Evolutionary conservation across 495 filamentous ascomycete species (phyloP).

Genomic region (Hypoxylon cercidicola): DNA sequence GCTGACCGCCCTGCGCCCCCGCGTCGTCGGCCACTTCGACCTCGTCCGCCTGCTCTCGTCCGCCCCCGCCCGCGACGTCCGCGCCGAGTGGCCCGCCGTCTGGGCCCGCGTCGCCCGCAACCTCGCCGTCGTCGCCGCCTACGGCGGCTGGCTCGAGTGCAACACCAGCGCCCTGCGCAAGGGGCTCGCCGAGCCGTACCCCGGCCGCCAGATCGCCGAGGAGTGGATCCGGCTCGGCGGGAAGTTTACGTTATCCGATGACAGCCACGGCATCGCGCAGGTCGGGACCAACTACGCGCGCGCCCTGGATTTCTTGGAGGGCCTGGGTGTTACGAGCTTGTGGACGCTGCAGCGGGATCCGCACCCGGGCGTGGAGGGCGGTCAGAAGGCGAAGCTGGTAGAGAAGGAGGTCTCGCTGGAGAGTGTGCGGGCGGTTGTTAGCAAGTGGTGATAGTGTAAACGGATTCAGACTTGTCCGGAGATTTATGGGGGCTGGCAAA

Average conservation of each 20-base stretch:
- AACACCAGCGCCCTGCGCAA: constrained; percentile 89
- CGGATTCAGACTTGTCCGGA: too few species aligned
- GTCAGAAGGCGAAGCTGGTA: constrained; percentile 40
- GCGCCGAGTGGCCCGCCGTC: constrained; percentile 58
- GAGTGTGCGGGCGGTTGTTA: constrained; percentile 29
- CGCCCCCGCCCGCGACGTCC: constrained; percentile 68
- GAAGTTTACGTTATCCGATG: constrained; percentile 86
- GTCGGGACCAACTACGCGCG: constrained; percentile 67
- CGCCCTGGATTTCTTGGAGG: constrained; percentile 66
- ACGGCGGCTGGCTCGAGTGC: constrained; percentile 87
- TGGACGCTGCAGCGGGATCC: constrained; percentile 56
- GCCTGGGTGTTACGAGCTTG: constrained; percentile 58
- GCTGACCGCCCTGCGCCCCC: constrained; percentile 76
- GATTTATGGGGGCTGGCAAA: too few species aligned
- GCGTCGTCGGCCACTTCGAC: constrained; percentile 93
- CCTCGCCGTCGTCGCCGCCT: constrained; percentile 71
- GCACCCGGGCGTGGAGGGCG: constrained; percentile 19
- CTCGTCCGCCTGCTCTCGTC: constrained; percentile 83
- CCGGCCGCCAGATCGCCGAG: constrained; percentile 79
- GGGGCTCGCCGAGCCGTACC: constrained; percentile 91
- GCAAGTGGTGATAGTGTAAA: constrained; percentile 25
- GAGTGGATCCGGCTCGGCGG: constrained; percentile 70
- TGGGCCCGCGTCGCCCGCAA: constrained; percentile 82
- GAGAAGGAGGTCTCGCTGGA: constrained; percentile 42
- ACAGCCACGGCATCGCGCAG: constrained; percentile 87